Conservation (phyloP, 208 protist genomes). For the Acanthamoeba triangularis region DNA sequence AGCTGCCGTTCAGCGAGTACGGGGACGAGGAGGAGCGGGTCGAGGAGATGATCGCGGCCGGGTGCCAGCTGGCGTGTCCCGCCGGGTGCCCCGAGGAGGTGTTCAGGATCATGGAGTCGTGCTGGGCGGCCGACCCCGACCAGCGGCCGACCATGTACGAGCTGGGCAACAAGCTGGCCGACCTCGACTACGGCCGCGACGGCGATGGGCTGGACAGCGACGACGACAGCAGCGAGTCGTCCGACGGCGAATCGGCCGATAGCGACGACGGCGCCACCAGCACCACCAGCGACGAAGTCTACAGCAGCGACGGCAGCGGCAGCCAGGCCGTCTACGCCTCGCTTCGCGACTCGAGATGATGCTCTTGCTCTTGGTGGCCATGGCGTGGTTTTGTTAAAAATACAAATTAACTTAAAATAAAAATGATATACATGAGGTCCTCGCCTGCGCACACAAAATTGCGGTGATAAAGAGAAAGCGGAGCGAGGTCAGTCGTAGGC, state of each 20-base stretch:
- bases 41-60: not conserved
- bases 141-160: not conserved
- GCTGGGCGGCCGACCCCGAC: constrained; percentile 20
- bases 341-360: not conserved
- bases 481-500: constrained; percentile 73
- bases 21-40: not conserved
- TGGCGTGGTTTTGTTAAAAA: no score
- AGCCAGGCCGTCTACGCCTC: not conserved
- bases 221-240: not conserved
- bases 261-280: constrained; percentile 20
- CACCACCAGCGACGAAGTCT: not conserved
- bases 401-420: no score
- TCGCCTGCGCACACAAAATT: no score
- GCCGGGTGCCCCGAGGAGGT: not conserved
- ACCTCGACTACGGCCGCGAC: not conserved
- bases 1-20: not conserved
- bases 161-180: not conserved
- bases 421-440: no score
- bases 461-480: no score
- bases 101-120: constrained; percentile 11
- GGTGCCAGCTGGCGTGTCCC: not conserved
- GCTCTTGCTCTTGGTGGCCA: no score
- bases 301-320: constrained; percentile 33
- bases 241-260: not conserved
- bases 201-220: constrained; percentile 1